phyloP scores from a whole-genome alignment of 305 asterid genomes.

The Fraxinus latifolia region DNA sequence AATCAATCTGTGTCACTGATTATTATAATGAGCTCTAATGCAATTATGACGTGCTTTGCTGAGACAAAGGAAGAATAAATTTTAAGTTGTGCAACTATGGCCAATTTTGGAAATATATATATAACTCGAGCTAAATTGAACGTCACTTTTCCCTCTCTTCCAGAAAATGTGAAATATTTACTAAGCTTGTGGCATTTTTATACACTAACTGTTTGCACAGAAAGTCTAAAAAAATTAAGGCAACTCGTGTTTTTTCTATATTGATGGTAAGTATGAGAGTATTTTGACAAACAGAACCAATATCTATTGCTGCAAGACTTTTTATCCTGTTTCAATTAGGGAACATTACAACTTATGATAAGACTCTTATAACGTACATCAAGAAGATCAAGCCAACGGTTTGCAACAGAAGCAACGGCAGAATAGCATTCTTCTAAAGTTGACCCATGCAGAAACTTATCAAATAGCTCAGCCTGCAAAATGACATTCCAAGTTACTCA shows the following conservation, averaged over 20 bases:
- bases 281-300: conserved; percentile 3
- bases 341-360: conserved; percentile 15
- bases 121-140: conserved; percentile 10
- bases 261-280: conserved; percentile 14
- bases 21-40: conserved; percentile 8
- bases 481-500: conserved; percentile 23
- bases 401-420: conserved; percentile 94
- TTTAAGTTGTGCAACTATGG: conserved; percentile 1
- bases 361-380: conserved; percentile 58
- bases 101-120: conserved; percentile 4
- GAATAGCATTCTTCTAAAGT: conserved; percentile 90
- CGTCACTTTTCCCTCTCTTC: conserved; percentile 15
- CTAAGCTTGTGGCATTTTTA: conserved; percentile 7
- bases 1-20: conserved; percentile 20
- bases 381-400: conserved; percentile 98
- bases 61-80: conserved; percentile 12
- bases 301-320: neutral
- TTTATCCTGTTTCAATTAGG: conserved; percentile 11
- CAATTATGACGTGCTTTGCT: conserved; percentile 12
- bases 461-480: conserved; percentile 94
- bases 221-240: conserved; percentile 3
- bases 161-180: neutral
- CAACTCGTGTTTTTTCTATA: conserved; percentile 11
- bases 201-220: neutral
- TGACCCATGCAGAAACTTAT: conserved; percentile 89